Percentiles rank a stretch among this genome's conserved stretches.
These are phyloP conservation scores for Trichophyton simii DNA, from an alignment of 2,329 filamentous ascomycete species.

Conservation along the genomic window DNA sequence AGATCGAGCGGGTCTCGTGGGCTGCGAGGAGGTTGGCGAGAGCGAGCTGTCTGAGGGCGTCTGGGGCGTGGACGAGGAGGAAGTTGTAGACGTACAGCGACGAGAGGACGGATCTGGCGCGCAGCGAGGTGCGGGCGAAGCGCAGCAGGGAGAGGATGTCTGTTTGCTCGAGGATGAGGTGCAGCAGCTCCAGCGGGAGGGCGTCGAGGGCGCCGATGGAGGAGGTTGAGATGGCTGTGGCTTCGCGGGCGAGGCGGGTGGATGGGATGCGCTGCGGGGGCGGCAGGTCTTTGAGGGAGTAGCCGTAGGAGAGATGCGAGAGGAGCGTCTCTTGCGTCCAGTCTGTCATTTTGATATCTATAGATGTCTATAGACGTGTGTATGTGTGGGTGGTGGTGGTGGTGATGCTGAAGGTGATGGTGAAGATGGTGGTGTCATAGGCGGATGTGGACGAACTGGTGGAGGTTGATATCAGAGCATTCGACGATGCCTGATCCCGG, in stretches of 20 bases:
- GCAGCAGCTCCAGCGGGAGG: slow-evolving; percentile 18
- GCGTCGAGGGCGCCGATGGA: background rate
- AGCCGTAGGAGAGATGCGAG: background rate
- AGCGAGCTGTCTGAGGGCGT: slow-evolving; percentile 13
- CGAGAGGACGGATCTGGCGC: slow-evolving; percentile 18
- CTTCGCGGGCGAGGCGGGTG: background rate
- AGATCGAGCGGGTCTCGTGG: background rate
- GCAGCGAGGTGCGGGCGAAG: slow-evolving; percentile 18
- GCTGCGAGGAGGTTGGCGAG: background rate
- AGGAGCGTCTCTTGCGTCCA: background rate
- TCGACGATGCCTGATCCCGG: background rate
- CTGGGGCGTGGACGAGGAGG: slow-evolving; percentile 30
- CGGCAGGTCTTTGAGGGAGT: background rate
- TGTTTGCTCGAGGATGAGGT: slow-evolving; percentile 18
- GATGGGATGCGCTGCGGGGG: background rate
- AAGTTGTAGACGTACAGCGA: slow-evolving; percentile 29
- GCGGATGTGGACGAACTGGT: no score
- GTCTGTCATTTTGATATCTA: background rate
- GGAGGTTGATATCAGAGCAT: background rate
- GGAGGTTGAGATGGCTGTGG: background rate
- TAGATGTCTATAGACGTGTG: background rate
- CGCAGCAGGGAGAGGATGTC: slow-evolving; percentile 19
- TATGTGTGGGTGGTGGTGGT: background rate
- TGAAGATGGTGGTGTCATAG: no score
- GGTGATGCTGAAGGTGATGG: no score